Conservation (phyloP, 202 grass and related monocot species). For the Eragrostis tef region DNA sequence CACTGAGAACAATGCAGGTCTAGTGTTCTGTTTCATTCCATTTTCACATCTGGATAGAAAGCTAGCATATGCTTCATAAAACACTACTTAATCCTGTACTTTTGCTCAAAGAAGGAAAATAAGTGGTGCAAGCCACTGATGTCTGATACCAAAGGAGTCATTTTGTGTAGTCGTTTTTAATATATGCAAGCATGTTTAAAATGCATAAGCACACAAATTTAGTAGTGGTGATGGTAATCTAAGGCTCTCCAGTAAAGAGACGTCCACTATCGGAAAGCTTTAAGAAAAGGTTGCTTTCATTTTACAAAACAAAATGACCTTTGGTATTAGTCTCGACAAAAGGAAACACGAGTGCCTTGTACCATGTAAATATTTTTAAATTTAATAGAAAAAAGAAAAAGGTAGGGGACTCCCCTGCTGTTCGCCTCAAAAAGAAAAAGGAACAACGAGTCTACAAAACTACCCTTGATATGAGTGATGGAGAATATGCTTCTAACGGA, state of each 20-base stretch:
- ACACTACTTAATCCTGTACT: not conserved
- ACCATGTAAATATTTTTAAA: too few species aligned
- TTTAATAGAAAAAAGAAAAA: too few species aligned
- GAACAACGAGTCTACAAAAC: not conserved
- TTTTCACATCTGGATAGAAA: not conserved
- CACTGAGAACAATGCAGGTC: not conserved
- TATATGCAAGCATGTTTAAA: slow-evolving; percentile 43
- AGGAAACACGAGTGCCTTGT: too few species aligned
- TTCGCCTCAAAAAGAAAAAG: too few species aligned
- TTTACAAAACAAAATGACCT: slow-evolving; percentile 25
- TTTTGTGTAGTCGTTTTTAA: slow-evolving; percentile 35
- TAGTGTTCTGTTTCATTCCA: not conserved
- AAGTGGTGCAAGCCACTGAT: not conserved
- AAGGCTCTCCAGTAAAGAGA: slow-evolving; percentile 37
- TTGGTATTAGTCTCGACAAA: not conserved
- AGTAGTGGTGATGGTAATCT: slow-evolving; percentile 7
- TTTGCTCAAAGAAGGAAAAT: not conserved
- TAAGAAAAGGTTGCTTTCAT: not conserved
- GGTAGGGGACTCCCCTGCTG: too few species aligned
- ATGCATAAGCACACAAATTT: slow-evolving; percentile 37
- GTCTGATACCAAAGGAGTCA: not conserved
- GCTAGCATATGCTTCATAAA: slow-evolving; percentile 31
- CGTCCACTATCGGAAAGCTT: slow-evolving; percentile 50
- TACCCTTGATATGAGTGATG: not conserved
- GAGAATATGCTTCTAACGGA: slow-evolving; percentile 37